phyloP scores from a whole-genome alignment of 495 filamentous ascomycete species.

The Cercophora sp. region DNA sequence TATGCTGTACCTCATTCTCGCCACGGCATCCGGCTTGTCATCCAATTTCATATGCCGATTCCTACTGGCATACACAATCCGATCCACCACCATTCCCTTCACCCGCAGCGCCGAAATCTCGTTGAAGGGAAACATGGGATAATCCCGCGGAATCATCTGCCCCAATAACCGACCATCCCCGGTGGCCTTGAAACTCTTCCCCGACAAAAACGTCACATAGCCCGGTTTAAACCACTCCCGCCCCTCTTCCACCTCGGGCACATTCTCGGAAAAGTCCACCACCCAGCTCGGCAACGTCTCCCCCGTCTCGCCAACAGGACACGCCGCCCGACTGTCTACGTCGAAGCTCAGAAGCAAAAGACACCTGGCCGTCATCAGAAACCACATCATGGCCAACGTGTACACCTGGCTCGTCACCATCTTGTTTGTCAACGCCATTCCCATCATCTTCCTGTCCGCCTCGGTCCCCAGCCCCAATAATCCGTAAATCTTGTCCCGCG shows the following conservation, averaged over 20 bases:
- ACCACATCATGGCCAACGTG: not conserved
- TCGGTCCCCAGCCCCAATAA: not conserved
- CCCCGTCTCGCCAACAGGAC: not conserved
- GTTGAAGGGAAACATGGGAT: not conserved
- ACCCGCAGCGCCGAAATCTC: not conserved
- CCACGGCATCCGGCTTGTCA: not conserved
- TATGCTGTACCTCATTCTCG: not conserved
- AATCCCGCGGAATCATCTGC: not conserved
- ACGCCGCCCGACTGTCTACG: not conserved
- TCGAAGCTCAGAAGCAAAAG: conserved; percentile 3
- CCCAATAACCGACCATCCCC: not conserved
- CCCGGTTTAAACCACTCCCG: not conserved
- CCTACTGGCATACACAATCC: not conserved
- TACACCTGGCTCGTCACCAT: not conserved
- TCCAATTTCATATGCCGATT: not conserved
- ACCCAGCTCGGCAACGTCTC: conserved; percentile 6
- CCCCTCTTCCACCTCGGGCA: not conserved
- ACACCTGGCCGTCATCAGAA: not conserved
- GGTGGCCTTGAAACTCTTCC: not conserved
- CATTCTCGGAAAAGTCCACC: not conserved
- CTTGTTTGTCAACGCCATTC: not conserved
- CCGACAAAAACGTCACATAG: not conserved
- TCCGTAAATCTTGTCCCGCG: not conserved
- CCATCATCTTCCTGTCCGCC: not conserved
- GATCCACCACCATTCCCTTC: not conserved